A percentile compares a stretch with the other conserved stretches of the same genome.
Conservation (phyloP, 1,284 basidiomycete species). For the Boletellus deceptivus region DNA sequence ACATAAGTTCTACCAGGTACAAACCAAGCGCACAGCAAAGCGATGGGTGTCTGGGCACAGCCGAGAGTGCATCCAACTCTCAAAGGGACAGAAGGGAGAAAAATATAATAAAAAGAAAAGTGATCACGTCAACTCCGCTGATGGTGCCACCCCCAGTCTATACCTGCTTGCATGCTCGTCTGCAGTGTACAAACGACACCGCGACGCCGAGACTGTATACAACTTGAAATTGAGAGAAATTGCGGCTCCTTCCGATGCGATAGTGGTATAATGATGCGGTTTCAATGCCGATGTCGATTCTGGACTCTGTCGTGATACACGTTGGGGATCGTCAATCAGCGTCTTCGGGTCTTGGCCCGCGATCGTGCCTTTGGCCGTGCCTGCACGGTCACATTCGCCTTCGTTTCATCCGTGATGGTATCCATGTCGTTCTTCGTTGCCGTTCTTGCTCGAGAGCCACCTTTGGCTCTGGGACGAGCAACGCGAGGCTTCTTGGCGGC, state of each 20-base stretch:
- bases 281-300: conserved; percentile 11
- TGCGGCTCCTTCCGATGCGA: conserved; percentile 20
- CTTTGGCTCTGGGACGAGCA: conserved; percentile 27
- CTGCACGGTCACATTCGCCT: conserved; percentile 18
- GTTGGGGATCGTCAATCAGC: conserved; percentile 18
- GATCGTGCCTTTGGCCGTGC: conserved; percentile 34
- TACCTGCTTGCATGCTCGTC: conserved; percentile 5
- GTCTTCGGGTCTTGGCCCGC: conserved; percentile 29
- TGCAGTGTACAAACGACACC: conserved; percentile 7
- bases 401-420: conserved; percentile 12
- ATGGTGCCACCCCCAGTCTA: conserved; percentile 18
- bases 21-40: conserved; percentile 24
- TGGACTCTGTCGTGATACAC: conserved; percentile 11
- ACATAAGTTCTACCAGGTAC: conserved; percentile 23
- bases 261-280: conserved; percentile 22
- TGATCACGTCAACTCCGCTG: conserved; percentile 11
- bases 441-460: conserved; percentile 17
- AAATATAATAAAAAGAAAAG: not conserved
- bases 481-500: conserved; percentile 20
- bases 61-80: conserved; percentile 6
- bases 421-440: conserved; percentile 21
- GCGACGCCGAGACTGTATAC: conserved; percentile 19
- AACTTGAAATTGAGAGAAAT: conserved; percentile 26
- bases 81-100: conserved; percentile 20
- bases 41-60: conserved; percentile 19